Percentiles rank a stretch among this genome's conserved stretches.
These are phyloP conservation scores for Chytriomyces hyalinus DNA, from an alignment of 192 early-diverging fungal species.

Conservation along the genomic window DNA sequence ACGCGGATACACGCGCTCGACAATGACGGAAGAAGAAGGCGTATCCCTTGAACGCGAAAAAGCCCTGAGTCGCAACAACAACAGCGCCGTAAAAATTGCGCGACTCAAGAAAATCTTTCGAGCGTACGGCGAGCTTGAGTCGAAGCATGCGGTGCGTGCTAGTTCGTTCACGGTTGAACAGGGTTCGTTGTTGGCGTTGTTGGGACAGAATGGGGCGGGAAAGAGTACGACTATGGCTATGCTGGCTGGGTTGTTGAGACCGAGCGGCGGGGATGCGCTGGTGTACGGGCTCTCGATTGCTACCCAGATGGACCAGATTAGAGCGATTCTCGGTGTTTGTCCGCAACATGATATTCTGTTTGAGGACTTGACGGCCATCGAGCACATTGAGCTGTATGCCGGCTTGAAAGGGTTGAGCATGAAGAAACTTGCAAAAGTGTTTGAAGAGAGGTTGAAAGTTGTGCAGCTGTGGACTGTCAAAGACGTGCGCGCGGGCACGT, in stretches of 20 bases:
- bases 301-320: slow-evolving; percentile 65
- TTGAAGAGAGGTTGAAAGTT: slow-evolving; percentile 69
- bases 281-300: slow-evolving; percentile 64
- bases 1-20: slow-evolving; percentile 9
- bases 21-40: slow-evolving; percentile 28
- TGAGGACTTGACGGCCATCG: slow-evolving; percentile 71
- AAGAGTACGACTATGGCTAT: slow-evolving; percentile 70
- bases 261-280: slow-evolving; percentile 68
- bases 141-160: slow-evolving; percentile 25
- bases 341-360: slow-evolving; percentile 79
- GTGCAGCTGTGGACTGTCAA: slow-evolving; percentile 70
- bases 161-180: slow-evolving; percentile 33
- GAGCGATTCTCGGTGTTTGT: slow-evolving; percentile 75
- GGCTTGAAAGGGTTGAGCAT: slow-evolving; percentile 71
- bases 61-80: slow-evolving; percentile 41
- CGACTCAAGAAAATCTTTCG: slow-evolving; percentile 55
- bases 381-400: slow-evolving; percentile 74
- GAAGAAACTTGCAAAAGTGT: slow-evolving; percentile 46
- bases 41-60: slow-evolving; percentile 53
- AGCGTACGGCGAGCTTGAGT: slow-evolving; percentile 16
- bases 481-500: slow-evolving; percentile 64
- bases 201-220: slow-evolving; percentile 28
- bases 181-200: slow-evolving; percentile 36
- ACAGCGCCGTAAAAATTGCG: slow-evolving; percentile 51
- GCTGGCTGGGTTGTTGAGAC: slow-evolving; percentile 68